Percentiles rank a stretch among this genome's conserved stretches.
Evolutionary conservation across 2,329 filamentous ascomycete species (phyloP).

Genomic region (Aspergillus udagawae): DNA sequence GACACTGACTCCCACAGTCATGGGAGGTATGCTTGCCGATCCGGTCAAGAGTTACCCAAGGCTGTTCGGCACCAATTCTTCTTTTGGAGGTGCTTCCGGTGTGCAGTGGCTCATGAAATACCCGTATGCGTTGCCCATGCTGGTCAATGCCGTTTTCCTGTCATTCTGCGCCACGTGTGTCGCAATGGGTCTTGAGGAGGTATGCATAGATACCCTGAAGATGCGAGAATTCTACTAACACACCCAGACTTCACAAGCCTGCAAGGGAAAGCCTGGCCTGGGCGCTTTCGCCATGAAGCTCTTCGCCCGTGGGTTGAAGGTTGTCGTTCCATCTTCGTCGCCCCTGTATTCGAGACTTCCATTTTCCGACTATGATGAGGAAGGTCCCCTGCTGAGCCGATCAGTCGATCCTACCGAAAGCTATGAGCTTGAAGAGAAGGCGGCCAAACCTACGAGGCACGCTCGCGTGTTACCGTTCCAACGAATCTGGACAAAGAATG

Average conservation of each 20-base stretch:
- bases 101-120: constrained; percentile 60
- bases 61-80: constrained; percentile 58
- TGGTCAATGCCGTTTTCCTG: constrained; percentile 61
- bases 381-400: constrained; percentile 31
- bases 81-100: constrained; percentile 53
- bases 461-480: constrained; percentile 45
- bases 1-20: constrained; percentile 32
- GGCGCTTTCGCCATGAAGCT: constrained; percentile 33
- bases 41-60: constrained; percentile 60
- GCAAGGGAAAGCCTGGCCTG: constrained; percentile 45
- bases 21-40: constrained; percentile 66
- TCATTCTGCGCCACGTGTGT: constrained; percentile 52
- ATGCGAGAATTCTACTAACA: constrained; percentile 4
- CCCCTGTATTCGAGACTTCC: constrained; percentile 31
- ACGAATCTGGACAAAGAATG: constrained; percentile 53
- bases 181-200: constrained; percentile 63
- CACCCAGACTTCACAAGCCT: constrained; percentile 45
- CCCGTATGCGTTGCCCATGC: constrained; percentile 66
- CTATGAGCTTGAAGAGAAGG: constrained; percentile 38
- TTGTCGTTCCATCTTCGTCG: constrained; percentile 27
- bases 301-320: constrained; percentile 23
- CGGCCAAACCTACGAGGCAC: constrained; percentile 31
- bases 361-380: constrained; percentile 34
- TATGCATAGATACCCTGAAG: constrained; percentile 3
- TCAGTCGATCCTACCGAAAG: constrained; percentile 27